Base-by-base conservation (phyloP, 2,329 filamentous ascomycete genomes). In the Fusarium circinatum region DNA sequence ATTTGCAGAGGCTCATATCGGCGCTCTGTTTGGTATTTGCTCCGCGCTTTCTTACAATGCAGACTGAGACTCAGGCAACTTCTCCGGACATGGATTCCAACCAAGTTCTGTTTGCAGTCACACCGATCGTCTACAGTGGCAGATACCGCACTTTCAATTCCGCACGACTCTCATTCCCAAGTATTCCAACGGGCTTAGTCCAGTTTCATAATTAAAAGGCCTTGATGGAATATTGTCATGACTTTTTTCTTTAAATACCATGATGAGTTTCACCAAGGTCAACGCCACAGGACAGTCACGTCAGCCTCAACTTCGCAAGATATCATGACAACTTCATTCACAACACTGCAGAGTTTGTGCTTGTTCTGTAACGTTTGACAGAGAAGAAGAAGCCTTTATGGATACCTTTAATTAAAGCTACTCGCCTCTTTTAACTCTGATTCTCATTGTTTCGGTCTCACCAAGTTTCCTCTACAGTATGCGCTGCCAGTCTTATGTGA, bases 351-450 rank as follows among this genome's bases (percentile, higher is more conserved):
- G 17, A 10, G 20, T 17, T 48, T 30, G 26, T 30, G 18, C 11
- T 32, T 48, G 10, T 12, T 49, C 28, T 1, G 11, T 9, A 9
- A 34, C 15, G 15, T 10, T 24, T 3, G 4, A 8, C 15, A 24
- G 8, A 18, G 12, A 24, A n/a, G 11, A 0, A 5, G 0, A 24
- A 2, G 4, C 4, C 5, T 9, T 7, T 6, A 4, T 12, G 14
- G 6, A 12, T n/a, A 1, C 10, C 3, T 28, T 48, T 2, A 0
- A 30, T 15, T 30, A 22, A 28, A 15, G 24, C 10, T 22, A 4
- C 4, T 30, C 45, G 26, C 45, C 20, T 28, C 9, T 30, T 48
- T 48, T 22, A 30, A 48, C 45, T 22, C 26, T 48, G 11, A n/a
- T 17, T 30, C 20, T 17, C 20, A 11, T 48, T 34, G 32, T 34